Evolutionary conservation across 805 yeast species (phyloP), one percentile per base, ranked within the genome.

Genomic region (Wickerhamiella slavikovae): DNA sequence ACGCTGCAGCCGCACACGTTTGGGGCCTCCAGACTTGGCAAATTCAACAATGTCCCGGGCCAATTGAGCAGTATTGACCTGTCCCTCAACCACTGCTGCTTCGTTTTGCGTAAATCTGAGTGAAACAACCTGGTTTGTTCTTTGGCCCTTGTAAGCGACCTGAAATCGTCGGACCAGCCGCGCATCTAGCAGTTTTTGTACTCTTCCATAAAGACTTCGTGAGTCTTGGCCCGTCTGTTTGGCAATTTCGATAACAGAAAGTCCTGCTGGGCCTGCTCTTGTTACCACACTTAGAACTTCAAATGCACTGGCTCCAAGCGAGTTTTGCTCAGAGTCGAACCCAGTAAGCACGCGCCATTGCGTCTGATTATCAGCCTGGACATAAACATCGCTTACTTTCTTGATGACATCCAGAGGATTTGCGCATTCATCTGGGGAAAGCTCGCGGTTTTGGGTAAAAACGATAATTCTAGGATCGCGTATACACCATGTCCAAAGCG

Each of bases 161-260:
- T 59, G 60, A 29, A 34, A 41, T 21, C 49, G 39, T 13, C 37
- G 32, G 19, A 57, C 49, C 4, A 57, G 46, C 2, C 54, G 56
- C n/a, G 38, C 34, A 9, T 48, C 51, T 7, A 40, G 36, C 5
- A 57, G 46, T 5, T 33, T 18, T 5, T 38, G 39, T 11, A 51
- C 41, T 16, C 62, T 45, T 6, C 56, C 49, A 31, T 43, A 48
- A 5, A 57, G 30, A 3, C 59, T 54, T 14, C 62, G 40, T 2
- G 58, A 48, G 30, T 57, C 62, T 34, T 57, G 62, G 12, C 54
- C 53, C 0, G 60, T 53, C 14, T 33, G 29, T 18, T 41, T 38
- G 14, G 55, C 43, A n/a, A 49, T 42, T 11, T 55, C 57, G 7
- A 53, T 43, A 5, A 45, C 44, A 1, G 56, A 45, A 3, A 52